phyloP scores from a whole-genome alignment of 108 stramenopile genomes.

The Aureococcus anophagefferens region DNA sequence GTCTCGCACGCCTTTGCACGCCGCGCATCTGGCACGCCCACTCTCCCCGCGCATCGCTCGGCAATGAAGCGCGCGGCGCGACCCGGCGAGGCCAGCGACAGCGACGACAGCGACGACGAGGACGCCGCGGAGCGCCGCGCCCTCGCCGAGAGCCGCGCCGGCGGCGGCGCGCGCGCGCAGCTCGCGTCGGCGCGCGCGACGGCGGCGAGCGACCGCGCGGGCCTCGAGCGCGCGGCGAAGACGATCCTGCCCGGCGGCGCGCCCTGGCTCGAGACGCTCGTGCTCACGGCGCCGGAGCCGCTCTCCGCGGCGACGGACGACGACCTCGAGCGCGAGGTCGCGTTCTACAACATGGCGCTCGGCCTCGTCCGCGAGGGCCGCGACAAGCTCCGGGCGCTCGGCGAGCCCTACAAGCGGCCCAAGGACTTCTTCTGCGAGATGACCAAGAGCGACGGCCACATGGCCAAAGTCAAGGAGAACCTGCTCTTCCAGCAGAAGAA shows the following conservation, averaged over 20 bases:
- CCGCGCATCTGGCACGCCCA: too few species aligned
- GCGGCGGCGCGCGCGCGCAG: too few species aligned
- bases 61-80: too few species aligned
- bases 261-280: slow-evolving; percentile 43
- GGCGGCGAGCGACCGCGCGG: too few species aligned
- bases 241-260: too few species aligned
- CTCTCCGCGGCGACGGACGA: slow-evolving; percentile 67
- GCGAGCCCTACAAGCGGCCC: slow-evolving; percentile 55
- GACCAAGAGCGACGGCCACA: slow-evolving; percentile 84
- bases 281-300: slow-evolving; percentile 18
- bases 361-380: slow-evolving; percentile 67
- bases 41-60: too few species aligned
- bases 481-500: slow-evolving; percentile 95
- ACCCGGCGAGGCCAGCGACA: too few species aligned
- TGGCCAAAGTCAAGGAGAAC: slow-evolving; percentile 92
- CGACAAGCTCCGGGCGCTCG: slow-evolving; percentile 12
- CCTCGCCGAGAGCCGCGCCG: neutral
- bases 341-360: slow-evolving; percentile 84
- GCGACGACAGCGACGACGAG: neutral
- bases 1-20: too few species aligned
- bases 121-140: neutral
- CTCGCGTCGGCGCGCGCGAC: too few species aligned
- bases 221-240: too few species aligned
- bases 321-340: slow-evolving; percentile 90
- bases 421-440: slow-evolving; percentile 97